phyloP scores from a whole-genome alignment of 140 eudicot species.

The Ambrosia hybrid region DNA sequence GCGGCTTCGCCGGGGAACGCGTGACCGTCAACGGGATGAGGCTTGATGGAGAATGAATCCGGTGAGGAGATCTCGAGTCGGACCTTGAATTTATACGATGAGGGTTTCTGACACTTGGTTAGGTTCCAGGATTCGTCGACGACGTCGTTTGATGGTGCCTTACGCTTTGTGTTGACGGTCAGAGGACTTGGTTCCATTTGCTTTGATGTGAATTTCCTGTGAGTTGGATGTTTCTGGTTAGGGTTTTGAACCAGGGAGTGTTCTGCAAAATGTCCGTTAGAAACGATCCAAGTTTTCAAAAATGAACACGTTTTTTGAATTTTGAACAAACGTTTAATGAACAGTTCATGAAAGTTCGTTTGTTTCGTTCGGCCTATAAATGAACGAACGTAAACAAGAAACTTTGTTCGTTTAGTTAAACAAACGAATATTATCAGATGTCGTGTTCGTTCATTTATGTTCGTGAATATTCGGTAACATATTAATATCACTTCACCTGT shows the following conservation, averaged over 20 bases:
- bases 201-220: constrained; percentile 24
- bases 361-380: too few relatives aligned
- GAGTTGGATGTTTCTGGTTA: constrained; percentile 14
- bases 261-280: too few relatives aligned
- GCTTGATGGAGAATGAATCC: constrained; percentile 78
- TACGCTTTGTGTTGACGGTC: constrained; percentile 71
- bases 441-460: too few relatives aligned
- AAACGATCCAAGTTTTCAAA: too few relatives aligned
- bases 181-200: constrained; percentile 45
- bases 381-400: too few relatives aligned
- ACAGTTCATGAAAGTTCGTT: too few relatives aligned
- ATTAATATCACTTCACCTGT: too few relatives aligned
- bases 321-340: too few relatives aligned
- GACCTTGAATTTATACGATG: constrained; percentile 47
- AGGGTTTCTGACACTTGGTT: constrained; percentile 68
- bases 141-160: constrained; percentile 33
- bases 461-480: too few relatives aligned
- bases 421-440: too few relatives aligned
- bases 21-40: constrained; percentile 46
- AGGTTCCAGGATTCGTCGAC: constrained; percentile 37
- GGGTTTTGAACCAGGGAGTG: constrained; percentile 31
- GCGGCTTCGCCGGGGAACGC: constrained; percentile 59
- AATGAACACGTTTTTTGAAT: too few relatives aligned
- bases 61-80: constrained; percentile 79
- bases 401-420: too few relatives aligned